Conservation (phyloP, 306 rosid genomes). For the Vicia faba region DNA sequence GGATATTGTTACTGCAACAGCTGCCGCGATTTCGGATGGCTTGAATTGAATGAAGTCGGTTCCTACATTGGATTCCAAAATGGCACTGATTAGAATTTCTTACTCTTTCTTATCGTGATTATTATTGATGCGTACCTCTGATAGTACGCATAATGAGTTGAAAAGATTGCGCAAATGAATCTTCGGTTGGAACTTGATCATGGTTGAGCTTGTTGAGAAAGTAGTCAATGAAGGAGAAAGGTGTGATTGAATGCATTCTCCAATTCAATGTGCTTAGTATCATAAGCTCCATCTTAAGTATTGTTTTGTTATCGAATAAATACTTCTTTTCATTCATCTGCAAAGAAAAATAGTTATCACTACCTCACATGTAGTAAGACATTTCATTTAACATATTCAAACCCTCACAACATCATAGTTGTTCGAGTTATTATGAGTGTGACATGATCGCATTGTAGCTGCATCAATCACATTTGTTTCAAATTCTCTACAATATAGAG, state of each 20-base stretch:
- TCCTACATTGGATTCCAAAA: conserved; percentile 75
- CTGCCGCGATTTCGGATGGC: conserved; percentile 95
- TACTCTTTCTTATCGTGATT: conserved; percentile 20
- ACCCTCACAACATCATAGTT: not conserved
- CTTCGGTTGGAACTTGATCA: conserved; percentile 43
- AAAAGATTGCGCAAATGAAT: conserved; percentile 54
- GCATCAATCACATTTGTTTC: not conserved
- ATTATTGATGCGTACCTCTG: conserved; percentile 50
- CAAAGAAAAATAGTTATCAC: not conserved
- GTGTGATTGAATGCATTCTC: conserved; percentile 93
- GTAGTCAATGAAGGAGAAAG: conserved; percentile 82
- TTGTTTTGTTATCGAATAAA: conserved; percentile 80
- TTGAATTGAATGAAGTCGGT: conserved; percentile 80
- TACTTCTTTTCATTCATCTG: conserved; percentile 71
- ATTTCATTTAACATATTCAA: not conserved
- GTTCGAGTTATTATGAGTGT: not conserved
- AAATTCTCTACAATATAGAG: not conserved
- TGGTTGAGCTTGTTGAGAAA: conserved; percentile 67
- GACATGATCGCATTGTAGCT: not conserved
- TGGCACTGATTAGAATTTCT: conserved; percentile 35
- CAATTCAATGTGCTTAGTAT: conserved; percentile 80
- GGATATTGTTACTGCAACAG: conserved; percentile 82
- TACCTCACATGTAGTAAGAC: conserved; percentile 3
- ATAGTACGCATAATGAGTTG: conserved; percentile 58
- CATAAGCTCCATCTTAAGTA: conserved; percentile 85